Base-by-base conservation (phyloP, 306 rosid genomes). In the Heteromeles arbutifolia region DNA sequence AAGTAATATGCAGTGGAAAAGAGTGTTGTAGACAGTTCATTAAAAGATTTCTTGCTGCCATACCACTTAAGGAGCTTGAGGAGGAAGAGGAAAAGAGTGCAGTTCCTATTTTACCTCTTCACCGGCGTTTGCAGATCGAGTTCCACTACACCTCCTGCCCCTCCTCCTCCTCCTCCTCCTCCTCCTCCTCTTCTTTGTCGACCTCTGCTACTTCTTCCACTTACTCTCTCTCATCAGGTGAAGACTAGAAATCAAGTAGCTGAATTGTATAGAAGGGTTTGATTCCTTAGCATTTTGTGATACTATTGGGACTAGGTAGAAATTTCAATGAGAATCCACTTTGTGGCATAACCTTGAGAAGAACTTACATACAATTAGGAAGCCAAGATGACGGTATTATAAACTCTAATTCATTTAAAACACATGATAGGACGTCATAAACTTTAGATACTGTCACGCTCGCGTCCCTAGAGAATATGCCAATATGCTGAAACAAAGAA, bases 1-100 rank as follows among this genome's bases (percentile, higher is more conserved):
- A 80, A 67, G 58, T 80, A 17, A 65, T 85, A 65, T 84, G 89
- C 74, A 65, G 74, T 0, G 98, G 97, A 31, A 93, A 88, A 82
- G 92, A 93, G 81, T 88, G 98, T 29, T 91, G 97, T 58, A 84
- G 85, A 82, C 92, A 90, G 85, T 94, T 87, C 78, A 78, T 94
- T 24, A 88, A 83, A 61, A 87, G 90, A 25, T 91, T 91, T 78
- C 87, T 90, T 3, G 96, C 91, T 3, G 94, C 96, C 2, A 70
- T 87, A 77, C 82, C 85, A 4, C 50, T 91, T 21, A 14, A 73
- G 78, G 82, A 90, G 67, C 78, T 87, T 24, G 93, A 82, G 82
- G 89, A 90, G 72, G 90, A 86, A 64, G 78, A 82, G 62, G 79
- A 77, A 65, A 87, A 75, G 59, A 80, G 78, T 28, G 37, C 37